Percentiles rank a stretch among this genome's conserved stretches.
These are phyloP conservation scores for Mycosphaerelloides madeirae DNA, from an alignment of 2,329 filamentous ascomycete species.

Conservation along the genomic window DNA sequence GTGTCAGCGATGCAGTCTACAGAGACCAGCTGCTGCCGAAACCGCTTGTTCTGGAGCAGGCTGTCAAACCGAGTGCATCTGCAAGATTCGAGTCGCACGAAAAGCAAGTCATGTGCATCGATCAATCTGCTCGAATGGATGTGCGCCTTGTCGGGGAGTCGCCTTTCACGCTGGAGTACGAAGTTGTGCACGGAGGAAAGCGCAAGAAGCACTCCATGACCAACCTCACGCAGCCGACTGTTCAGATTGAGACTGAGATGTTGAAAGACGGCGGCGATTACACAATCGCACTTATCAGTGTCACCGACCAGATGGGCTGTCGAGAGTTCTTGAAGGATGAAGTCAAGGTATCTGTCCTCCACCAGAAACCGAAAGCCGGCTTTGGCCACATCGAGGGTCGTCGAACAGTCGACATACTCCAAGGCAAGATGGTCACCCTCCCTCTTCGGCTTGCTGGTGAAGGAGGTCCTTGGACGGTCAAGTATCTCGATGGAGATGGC, in stretches of 20 bases:
- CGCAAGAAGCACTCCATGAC: conserved; percentile 64
- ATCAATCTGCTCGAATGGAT: conserved; percentile 70
- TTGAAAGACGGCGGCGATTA: conserved; percentile 84
- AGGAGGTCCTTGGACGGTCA: conserved; percentile 75
- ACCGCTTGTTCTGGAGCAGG: conserved; percentile 66
- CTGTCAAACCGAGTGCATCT: conserved; percentile 87
- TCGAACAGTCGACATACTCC: conserved; percentile 67
- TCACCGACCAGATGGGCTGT: conserved; percentile 82
- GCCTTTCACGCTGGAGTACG: conserved; percentile 88
- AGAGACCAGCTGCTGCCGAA: conserved; percentile 57
- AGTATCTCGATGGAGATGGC: conserved; percentile 53
- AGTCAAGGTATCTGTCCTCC: conserved; percentile 76
- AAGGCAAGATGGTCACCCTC: conserved; percentile 67
- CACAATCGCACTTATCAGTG: conserved; percentile 74
- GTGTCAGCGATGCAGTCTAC: conserved; percentile 80
- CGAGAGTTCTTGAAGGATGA: conserved; percentile 81
- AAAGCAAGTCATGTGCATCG: conserved; percentile 69
- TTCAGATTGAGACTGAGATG: conserved; percentile 69
- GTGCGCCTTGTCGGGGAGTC: conserved; percentile 74
- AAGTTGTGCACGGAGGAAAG: conserved; percentile 84
- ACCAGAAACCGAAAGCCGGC: conserved; percentile 78
- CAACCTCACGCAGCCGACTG: conserved; percentile 58
- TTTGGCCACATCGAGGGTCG: conserved; percentile 85
- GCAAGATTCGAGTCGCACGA: conserved; percentile 61
- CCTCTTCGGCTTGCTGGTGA: conserved; percentile 83